These are phyloP conservation scores for Thraustochytrium sp. DNA, from an alignment of 352 stramenopile genomes.

Conservation along the genomic window DNA sequence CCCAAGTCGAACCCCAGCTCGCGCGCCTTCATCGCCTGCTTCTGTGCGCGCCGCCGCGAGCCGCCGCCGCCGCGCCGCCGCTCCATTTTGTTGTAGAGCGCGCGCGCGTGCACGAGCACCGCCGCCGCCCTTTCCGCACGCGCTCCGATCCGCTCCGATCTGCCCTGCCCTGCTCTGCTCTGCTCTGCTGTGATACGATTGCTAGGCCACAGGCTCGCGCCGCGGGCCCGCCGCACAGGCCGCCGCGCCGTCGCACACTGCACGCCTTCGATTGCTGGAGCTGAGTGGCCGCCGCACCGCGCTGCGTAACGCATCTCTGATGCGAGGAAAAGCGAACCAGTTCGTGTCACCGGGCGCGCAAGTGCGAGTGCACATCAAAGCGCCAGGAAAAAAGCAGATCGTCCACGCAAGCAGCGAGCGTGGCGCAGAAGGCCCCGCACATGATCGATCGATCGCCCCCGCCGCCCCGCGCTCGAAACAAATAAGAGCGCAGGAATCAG, in stretches of 20 bases:
- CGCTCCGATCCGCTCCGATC: background rate
- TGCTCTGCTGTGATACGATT: background rate
- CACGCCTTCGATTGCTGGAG: too few species aligned
- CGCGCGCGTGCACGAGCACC: too few species aligned
- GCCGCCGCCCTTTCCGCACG: background rate
- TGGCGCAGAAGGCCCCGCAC: background rate
- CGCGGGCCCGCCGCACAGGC: too few species aligned
- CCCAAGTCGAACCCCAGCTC: slow-evolving; percentile 17
- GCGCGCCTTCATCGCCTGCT: background rate
- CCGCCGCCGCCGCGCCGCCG: background rate
- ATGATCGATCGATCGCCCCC: background rate
- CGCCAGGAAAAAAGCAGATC: background rate
- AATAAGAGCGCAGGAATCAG: background rate
- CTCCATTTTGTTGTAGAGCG: too few species aligned
- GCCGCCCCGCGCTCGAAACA: background rate
- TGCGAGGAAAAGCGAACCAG: too few species aligned
- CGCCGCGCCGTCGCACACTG: too few species aligned
- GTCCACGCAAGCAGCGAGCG: too few species aligned
- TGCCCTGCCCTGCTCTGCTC: background rate
- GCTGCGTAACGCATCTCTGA: too few species aligned
- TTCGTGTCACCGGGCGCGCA: too few species aligned
- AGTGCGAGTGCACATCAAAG: too few species aligned
- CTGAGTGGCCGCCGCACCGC: too few species aligned
- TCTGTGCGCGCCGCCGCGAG: background rate
- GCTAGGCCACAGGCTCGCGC: background rate